These are phyloP conservation scores for Arabis alpina DNA, from an alignment of 345 rosid genomes.

Conservation along the genomic window DNA sequence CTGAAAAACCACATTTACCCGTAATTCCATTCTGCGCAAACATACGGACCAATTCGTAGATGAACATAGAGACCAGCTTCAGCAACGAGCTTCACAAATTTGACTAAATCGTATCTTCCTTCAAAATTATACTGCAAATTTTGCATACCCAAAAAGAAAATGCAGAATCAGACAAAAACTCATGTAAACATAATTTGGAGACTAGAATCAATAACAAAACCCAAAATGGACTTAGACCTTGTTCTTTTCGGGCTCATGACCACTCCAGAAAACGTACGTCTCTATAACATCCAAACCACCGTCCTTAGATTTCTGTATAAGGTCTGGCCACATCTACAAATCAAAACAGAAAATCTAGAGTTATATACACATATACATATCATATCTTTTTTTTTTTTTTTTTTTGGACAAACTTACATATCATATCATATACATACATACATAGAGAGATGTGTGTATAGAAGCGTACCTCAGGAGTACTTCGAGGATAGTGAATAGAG, in stretches of 20 bases:
- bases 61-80: slow-evolving; percentile 90
- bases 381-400: too few species aligned
- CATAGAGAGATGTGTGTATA: too few species aligned
- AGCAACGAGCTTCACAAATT: slow-evolving; percentile 78
- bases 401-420: too few species aligned
- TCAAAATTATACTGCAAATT: slow-evolving; percentile 74
- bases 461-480: slow-evolving; percentile 91
- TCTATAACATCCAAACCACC: slow-evolving; percentile 93
- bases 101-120: slow-evolving; percentile 86
- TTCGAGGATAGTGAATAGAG: slow-evolving; percentile 96
- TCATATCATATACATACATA: too few species aligned
- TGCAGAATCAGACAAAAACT: neutral
- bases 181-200: neutral
- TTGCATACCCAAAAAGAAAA: neutral
- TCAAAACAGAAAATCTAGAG: too few species aligned
- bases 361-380: too few species aligned
- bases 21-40: slow-evolving; percentile 96
- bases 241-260: slow-evolving; percentile 78
- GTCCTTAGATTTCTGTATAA: slow-evolving; percentile 92
- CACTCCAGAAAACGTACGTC: slow-evolving; percentile 92
- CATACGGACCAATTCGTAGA: slow-evolving; percentile 96
- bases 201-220: neutral
- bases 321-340: slow-evolving; percentile 99
- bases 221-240: slow-evolving; percentile 53
- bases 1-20: slow-evolving; percentile 54